phyloP scores from a whole-genome alignment of 2,329 filamentous ascomycete genomes.

The Penicillium sp. region DNA sequence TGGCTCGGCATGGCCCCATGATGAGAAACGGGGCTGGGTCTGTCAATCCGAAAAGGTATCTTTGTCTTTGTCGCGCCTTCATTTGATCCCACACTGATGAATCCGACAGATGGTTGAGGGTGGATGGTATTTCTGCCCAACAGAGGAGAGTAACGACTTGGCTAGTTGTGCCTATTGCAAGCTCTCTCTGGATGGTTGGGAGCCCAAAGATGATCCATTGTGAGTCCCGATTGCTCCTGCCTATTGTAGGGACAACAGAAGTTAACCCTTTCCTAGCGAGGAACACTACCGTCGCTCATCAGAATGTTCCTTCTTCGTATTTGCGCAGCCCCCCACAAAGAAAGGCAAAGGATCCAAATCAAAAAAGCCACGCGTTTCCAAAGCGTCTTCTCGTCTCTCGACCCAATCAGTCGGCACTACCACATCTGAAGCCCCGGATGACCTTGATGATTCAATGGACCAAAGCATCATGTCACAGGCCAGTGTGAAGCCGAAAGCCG shows the following conservation, averaged over 20 bases:
- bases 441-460: slow-evolving; percentile 56
- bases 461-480: slow-evolving; percentile 55
- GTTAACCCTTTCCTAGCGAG: slow-evolving; percentile 55
- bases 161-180: slow-evolving; percentile 90
- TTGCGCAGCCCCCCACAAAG: slow-evolving; percentile 56
- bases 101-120: slow-evolving; percentile 73
- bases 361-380: slow-evolving; percentile 64
- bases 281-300: slow-evolving; percentile 82
- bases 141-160: slow-evolving; percentile 79
- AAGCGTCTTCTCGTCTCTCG: slow-evolving; percentile 64
- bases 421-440: slow-evolving; percentile 46
- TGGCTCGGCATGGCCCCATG: slow-evolving; percentile 82
- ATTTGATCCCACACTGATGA: slow-evolving; percentile 12
- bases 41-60: slow-evolving; percentile 83
- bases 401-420: slow-evolving; percentile 50
- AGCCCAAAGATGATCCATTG: slow-evolving; percentile 85
- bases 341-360: slow-evolving; percentile 59
- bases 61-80: not conserved
- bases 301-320: slow-evolving; percentile 78
- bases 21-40: slow-evolving; percentile 82
- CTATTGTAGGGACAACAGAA: not conserved
- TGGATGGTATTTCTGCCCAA: slow-evolving; percentile 92
- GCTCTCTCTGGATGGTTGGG: slow-evolving; percentile 90
- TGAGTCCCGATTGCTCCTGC: slow-evolving; percentile 48
- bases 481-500: slow-evolving; percentile 55